Evolutionary conservation across 1,284 basidiomycete genomes (phyloP), one percentile per base, ranked within the genome.

Genomic region (Hemileia vastatrix): DNA sequence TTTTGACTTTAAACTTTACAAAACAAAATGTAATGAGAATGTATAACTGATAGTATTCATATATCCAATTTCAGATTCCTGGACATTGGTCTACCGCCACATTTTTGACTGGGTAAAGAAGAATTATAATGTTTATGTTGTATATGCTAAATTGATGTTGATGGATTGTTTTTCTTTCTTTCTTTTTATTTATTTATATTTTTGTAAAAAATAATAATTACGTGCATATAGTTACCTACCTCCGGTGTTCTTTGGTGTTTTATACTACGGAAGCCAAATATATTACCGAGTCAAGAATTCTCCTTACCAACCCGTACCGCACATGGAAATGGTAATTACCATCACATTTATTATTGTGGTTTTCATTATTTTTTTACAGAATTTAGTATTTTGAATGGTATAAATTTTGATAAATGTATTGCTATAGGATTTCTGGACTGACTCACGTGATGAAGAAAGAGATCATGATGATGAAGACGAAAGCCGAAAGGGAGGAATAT

Each of bases 391-490:
- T 6, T n/a, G n/a, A n/a, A n/a, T n/a, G n/a, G n/a, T n/a, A n/a
- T n/a, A n/a, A n/a, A n/a, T n/a, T n/a, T n/a, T n/a, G n/a, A n/a
- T n/a, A n/a, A n/a, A n/a, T n/a, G n/a, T n/a, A n/a, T n/a, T n/a
- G n/a, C n/a, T n/a, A n/a, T n/a, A 60, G 58, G 58, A 60, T 44
- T 60, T 60, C 32, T 24, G 13, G 13, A 60, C 58, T 32, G 58
- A 60, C 13, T 31, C 58, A 2, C 33, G 58, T 21, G 58, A 60
- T 15, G 58, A 60, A 21, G 33, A 36, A 3, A 5, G 58, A 2
- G 58, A 60, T 47, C 50, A 24, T 6, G 58, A 60, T 5, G 58
- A 60, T n/a, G n/a, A n/a, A n/a, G n/a, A n/a, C n/a, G n/a, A n/a
- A n/a, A n/a, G n/a, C n/a, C n/a, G n/a, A n/a, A n/a, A n/a, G n/a